These are phyloP conservation scores for Phylloporus scabripes DNA, from an alignment of 768 basidiomycete genomes.

Conservation along the genomic window DNA sequence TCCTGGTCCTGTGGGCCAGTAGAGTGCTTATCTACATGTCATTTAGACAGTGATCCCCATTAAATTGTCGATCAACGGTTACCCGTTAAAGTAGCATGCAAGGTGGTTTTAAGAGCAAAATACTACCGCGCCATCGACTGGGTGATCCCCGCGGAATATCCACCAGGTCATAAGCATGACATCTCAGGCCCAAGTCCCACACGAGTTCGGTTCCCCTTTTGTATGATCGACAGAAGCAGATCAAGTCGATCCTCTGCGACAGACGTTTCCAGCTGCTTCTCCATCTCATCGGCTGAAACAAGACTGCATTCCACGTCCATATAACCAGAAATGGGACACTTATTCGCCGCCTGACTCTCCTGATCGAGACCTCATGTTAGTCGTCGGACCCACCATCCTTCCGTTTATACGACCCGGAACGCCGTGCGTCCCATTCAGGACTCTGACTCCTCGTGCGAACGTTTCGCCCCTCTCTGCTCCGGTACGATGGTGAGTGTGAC, in stretches of 20 bases:
- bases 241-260: neutral
- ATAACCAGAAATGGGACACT: neutral
- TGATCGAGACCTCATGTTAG: neutral
- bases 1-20: no score
- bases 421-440: conserved; percentile 14
- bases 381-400: conserved; percentile 4
- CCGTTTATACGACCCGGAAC: neutral
- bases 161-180: neutral
- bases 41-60: neutral
- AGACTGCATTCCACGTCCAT: neutral
- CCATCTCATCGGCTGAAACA: neutral
- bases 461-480: conserved; percentile 7
- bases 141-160: neutral
- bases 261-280: neutral
- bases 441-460: conserved; percentile 14
- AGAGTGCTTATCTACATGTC: neutral
- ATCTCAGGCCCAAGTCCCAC: neutral
- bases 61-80: neutral
- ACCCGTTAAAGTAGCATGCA: neutral
- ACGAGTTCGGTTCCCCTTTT: neutral
- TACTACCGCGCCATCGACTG: neutral
- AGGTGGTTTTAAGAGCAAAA: neutral
- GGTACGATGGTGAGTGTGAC: conserved; percentile 12
- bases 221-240: conserved; percentile 1
- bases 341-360: neutral